Percentiles rank a stretch among this genome's conserved stretches.
Conservation (phyloP, 495 filamentous ascomycete species). For the Ramalina intermedia region DNA sequence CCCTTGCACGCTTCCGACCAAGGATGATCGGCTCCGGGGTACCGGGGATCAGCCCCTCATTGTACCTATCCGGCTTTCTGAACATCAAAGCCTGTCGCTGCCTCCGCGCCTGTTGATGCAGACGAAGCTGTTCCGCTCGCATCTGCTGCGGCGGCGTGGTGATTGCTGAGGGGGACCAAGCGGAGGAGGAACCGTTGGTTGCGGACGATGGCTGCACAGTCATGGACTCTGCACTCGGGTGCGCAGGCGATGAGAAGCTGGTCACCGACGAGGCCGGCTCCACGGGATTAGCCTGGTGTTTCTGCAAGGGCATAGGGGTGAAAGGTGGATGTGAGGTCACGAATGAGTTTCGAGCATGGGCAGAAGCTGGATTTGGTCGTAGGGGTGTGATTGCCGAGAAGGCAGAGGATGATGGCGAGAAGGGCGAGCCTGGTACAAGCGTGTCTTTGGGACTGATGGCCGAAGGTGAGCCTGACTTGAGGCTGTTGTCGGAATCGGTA, state of each 20-base stretch:
- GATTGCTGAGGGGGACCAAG: neutral
- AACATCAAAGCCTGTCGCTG: neutral
- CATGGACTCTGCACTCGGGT: no score
- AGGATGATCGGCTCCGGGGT: neutral
- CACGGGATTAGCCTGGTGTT: no score
- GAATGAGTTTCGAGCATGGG: neutral
- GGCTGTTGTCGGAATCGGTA: no score
- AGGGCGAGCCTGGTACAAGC: no score
- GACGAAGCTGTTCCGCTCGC: neutral
- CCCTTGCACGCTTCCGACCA: neutral
- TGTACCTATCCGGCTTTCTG: constrained; percentile 1
- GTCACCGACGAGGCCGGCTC: no score
- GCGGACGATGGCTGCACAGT: neutral
- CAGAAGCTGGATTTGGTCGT: neutral
- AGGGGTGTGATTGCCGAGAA: neutral
- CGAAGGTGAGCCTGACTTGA: no score
- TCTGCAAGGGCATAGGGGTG: no score
- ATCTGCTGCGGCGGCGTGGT: neutral
- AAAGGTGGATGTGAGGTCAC: no score
- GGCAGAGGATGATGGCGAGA: no score
- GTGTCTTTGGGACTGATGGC: no score
- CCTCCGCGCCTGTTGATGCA: neutral
- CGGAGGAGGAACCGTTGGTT: neutral
- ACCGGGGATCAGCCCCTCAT: neutral
- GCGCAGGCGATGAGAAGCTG: no score